phyloP scores from a whole-genome alignment of 225 moss, liverwort and hornwort genomes.

The Bryum argenteum region DNA sequence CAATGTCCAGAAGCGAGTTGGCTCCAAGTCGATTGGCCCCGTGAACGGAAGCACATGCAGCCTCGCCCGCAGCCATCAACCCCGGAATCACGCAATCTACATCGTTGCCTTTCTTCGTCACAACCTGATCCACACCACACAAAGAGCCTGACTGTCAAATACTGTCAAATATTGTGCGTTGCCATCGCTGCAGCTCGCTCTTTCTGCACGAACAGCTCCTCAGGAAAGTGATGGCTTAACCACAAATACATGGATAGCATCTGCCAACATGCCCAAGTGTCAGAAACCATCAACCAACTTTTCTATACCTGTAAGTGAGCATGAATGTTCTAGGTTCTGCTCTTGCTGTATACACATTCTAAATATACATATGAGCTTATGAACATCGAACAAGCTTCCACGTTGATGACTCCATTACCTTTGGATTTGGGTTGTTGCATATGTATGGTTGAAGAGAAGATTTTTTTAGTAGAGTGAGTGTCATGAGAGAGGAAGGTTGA shows the following conservation, averaged over 20 bases:
- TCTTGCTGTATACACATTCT: too few species aligned
- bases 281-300: neutral
- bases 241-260: constrained; percentile 75
- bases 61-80: constrained; percentile 59
- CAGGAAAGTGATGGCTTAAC: constrained; percentile 90
- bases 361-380: too few species aligned
- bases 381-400: too few species aligned
- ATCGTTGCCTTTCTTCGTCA: constrained; percentile 74
- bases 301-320: too few species aligned
- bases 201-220: constrained; percentile 87
- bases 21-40: constrained; percentile 94
- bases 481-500: neutral
- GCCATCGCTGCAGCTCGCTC: constrained; percentile 88
- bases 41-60: constrained; percentile 58
- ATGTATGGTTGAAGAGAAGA: too few species aligned
- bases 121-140: constrained; percentile 56
- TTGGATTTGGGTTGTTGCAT: too few species aligned
- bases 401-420: too few species aligned
- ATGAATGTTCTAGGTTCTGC: neutral
- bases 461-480: too few species aligned
- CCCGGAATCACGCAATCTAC: constrained; percentile 80
- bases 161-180: constrained; percentile 51
- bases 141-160: constrained; percentile 21
- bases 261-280: constrained; percentile 32
- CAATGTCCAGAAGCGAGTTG: constrained; percentile 92